A percentile compares a stretch with the other conserved stretches of the same genome.
Conservation (phyloP, 768 basidiomycete species). For the Asterophora parasitica region DNA sequence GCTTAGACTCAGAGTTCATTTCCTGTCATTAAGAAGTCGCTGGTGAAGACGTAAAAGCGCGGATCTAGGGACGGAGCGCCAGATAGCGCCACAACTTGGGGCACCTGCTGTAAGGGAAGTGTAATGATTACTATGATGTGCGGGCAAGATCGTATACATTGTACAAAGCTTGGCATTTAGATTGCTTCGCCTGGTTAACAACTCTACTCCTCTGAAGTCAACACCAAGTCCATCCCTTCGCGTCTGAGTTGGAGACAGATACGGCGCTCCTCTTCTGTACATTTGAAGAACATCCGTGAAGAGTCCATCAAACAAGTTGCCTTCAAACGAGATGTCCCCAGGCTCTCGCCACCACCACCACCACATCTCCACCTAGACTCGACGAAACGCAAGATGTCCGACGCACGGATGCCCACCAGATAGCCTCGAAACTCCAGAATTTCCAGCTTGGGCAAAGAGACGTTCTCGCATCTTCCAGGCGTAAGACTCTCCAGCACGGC, state of each 20-base stretch:
- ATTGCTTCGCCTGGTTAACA: too few species aligned
- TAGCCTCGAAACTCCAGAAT: slow-evolving; percentile 26
- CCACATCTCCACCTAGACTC: slow-evolving; percentile 29
- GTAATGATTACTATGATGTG: too few species aligned
- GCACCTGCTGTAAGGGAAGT: too few species aligned
- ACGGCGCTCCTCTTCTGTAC: slow-evolving; percentile 6
- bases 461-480: not conserved
- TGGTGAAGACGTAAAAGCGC: too few species aligned
- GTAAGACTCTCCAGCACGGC: slow-evolving; percentile 17
- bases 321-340: slow-evolving; percentile 21
- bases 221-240: slow-evolving; percentile 26
- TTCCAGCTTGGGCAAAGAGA: slow-evolving; percentile 24
- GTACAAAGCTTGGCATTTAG: too few species aligned
- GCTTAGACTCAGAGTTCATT: too few species aligned
- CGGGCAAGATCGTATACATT: too few species aligned
- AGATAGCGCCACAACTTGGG: too few species aligned
- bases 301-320: slow-evolving; percentile 22
- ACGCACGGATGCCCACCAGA: slow-evolving; percentile 25
- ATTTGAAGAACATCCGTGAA: slow-evolving; percentile 26
- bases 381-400: slow-evolving; percentile 29
- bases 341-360: slow-evolving; percentile 2
- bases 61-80: too few species aligned
- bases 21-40: too few species aligned
- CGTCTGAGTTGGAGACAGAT: slow-evolving; percentile 24
- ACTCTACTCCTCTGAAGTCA: not conserved